Evolutionary conservation across 768 basidiomycete genomes (phyloP).

Genomic region (Pholiota molesta): DNA sequence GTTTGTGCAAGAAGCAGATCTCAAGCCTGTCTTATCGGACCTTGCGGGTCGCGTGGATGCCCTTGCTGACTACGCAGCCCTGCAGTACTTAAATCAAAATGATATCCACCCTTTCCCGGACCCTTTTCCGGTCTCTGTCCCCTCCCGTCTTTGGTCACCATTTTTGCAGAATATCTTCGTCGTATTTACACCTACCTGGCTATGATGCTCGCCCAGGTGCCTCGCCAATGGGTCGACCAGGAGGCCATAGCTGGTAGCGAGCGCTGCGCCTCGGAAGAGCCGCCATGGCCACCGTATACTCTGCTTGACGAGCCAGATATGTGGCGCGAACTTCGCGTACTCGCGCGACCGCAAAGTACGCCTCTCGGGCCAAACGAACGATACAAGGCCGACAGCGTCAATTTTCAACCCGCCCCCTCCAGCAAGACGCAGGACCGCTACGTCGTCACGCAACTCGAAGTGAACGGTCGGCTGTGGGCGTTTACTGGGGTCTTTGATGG

Average conservation of each 20-base stretch:
- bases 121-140: neutral
- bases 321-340: slow-evolving; percentile 51
- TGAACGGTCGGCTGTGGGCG: slow-evolving; percentile 61
- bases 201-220: slow-evolving; percentile 41
- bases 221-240: slow-evolving; percentile 48
- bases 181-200: slow-evolving; percentile 26
- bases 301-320: slow-evolving; percentile 52
- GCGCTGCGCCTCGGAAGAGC: slow-evolving; percentile 64
- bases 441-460: slow-evolving; percentile 56
- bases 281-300: slow-evolving; percentile 66
- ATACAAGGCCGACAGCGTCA: slow-evolving; percentile 55
- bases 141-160: slow-evolving; percentile 12
- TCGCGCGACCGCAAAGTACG: slow-evolving; percentile 54
- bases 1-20: slow-evolving; percentile 1
- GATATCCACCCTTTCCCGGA: slow-evolving; percentile 11
- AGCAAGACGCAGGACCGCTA: slow-evolving; percentile 67
- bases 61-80: slow-evolving; percentile 22
- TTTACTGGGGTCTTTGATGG: slow-evolving; percentile 76
- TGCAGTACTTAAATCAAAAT: slow-evolving; percentile 18
- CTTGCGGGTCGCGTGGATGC: slow-evolving; percentile 26
- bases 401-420: slow-evolving; percentile 64
- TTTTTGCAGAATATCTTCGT: slow-evolving; percentile 18
- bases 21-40: slow-evolving; percentile 27
- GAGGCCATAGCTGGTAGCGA: slow-evolving; percentile 62
- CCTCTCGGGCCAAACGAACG: slow-evolving; percentile 36